Evolutionary conservation across 2,329 filamentous ascomycete species (phyloP).

Genomic region (Trichoderma atroviride): DNA sequence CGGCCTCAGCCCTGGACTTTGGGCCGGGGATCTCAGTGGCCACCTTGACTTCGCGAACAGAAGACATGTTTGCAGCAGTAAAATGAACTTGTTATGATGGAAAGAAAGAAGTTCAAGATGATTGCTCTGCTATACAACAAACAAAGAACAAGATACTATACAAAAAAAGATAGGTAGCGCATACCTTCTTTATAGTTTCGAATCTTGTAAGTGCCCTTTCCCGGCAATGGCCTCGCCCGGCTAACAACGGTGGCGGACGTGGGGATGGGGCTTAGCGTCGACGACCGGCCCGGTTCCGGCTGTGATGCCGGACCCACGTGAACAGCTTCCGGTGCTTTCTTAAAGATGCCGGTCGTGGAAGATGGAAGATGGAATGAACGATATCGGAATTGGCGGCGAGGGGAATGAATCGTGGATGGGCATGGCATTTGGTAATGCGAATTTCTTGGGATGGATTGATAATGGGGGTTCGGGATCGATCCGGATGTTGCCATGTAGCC

Average conservation of each 20-base stretch:
- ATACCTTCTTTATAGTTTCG: conserved; percentile 29
- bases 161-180: not conserved
- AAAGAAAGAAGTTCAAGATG: not conserved
- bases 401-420: not conserved
- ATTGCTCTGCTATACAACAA: not conserved
- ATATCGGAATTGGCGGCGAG: not conserved
- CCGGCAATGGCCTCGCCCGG: conserved; percentile 62
- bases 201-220: conserved; percentile 60
- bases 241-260: conserved; percentile 14
- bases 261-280: conserved; percentile 46
- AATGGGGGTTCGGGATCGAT: conserved; percentile 66
- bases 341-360: not conserved
- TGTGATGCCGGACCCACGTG: conserved; percentile 12
- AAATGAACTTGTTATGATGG: not conserved
- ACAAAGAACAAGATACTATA: not conserved
- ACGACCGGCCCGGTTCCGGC: conserved; percentile 21
- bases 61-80: conserved; percentile 34
- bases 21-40: conserved; percentile 46
- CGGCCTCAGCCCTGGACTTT: conserved; percentile 43
- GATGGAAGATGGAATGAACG: not conserved
- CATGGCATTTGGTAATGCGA: not conserved
- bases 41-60: conserved; percentile 40
- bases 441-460: not conserved
- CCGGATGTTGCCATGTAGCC: conserved; percentile 69
- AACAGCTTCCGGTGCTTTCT: not conserved